Conservation (phyloP, 2,329 filamentous ascomycete species). For the Ascochyta viciae-villosae region DNA sequence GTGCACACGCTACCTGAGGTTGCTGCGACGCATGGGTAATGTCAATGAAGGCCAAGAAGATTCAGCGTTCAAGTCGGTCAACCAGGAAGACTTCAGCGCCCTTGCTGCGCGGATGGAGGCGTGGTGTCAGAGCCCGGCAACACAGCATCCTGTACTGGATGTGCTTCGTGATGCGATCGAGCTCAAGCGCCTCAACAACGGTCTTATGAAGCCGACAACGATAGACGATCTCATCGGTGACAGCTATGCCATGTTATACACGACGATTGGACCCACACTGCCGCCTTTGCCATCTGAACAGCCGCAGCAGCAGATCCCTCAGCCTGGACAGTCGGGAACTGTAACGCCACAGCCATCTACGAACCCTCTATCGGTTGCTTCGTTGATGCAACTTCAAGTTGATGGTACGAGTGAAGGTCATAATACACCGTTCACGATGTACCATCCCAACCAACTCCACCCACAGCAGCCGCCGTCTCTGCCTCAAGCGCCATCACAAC, state of each 20-base stretch:
- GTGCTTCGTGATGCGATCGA: conserved; percentile 71
- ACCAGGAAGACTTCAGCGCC: conserved; percentile 69
- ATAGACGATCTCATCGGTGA: conserved; percentile 96
- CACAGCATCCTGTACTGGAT: conserved; percentile 62
- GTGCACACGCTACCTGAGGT: conserved; percentile 63
- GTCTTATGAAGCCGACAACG: conserved; percentile 80
- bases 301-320: conserved; percentile 25
- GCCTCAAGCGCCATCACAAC: conserved; percentile 22
- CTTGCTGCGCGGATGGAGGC: conserved; percentile 66
- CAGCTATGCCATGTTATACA: conserved; percentile 80
- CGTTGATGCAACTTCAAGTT: conserved; percentile 43
- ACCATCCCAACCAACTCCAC: conserved; percentile 36
- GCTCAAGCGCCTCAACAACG: conserved; percentile 81
- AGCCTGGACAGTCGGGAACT: conserved; percentile 7
- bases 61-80: conserved; percentile 67
- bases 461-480: conserved; percentile 20
- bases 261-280: conserved; percentile 69
- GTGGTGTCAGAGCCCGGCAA: conserved; percentile 61
- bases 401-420: conserved; percentile 33
- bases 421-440: conserved; percentile 35
- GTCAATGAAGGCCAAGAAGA: conserved; percentile 70
- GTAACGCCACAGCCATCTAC: conserved; percentile 13
- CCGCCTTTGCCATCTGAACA: conserved; percentile 56
- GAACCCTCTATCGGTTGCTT: conserved; percentile 37
- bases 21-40: conserved; percentile 64